Percentiles rank a stretch among this genome's conserved stretches.
Conservation (phyloP, 1,284 basidiomycete species). For the Lentinula novae-zelandiae region DNA sequence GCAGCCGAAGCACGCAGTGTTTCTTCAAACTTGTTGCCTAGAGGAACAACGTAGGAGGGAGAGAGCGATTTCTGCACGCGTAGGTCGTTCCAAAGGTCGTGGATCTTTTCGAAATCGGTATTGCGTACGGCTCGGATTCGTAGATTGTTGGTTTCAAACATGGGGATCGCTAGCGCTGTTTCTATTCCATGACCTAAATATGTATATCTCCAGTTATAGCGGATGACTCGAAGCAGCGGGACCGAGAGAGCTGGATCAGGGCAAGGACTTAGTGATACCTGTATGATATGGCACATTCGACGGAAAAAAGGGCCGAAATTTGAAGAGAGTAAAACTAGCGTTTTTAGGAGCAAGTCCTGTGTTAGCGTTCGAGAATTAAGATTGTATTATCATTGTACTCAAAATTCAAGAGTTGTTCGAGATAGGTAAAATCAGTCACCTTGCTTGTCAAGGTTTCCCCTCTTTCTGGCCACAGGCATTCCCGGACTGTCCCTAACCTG, state of each 20-base stretch:
- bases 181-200: neutral
- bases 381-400: too few relatives aligned
- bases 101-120: constrained; percentile 10
- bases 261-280: too few relatives aligned
- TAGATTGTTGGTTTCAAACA: constrained; percentile 25
- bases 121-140: constrained; percentile 15
- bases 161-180: constrained; percentile 5
- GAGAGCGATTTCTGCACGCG: constrained; percentile 29
- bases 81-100: constrained; percentile 25
- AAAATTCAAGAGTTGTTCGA: too few relatives aligned
- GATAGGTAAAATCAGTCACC: too few relatives aligned
- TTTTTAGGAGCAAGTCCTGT: too few relatives aligned
- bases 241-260: neutral
- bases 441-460: too few relatives aligned
- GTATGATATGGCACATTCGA: too few relatives aligned
- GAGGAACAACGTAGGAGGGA: constrained; percentile 24
- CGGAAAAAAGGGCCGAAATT: too few relatives aligned
- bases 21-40: constrained; percentile 22
- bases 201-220: neutral
- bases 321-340: too few relatives aligned
- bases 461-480: too few relatives aligned
- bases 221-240: neutral
- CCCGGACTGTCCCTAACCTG: too few relatives aligned
- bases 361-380: too few relatives aligned
- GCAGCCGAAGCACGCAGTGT: constrained; percentile 23